A percentile compares a stretch with the other conserved stretches of the same genome.
These are phyloP conservation scores for Withania somnifera DNA, from an alignment of 305 asterid genomes.

Conservation along the genomic window DNA sequence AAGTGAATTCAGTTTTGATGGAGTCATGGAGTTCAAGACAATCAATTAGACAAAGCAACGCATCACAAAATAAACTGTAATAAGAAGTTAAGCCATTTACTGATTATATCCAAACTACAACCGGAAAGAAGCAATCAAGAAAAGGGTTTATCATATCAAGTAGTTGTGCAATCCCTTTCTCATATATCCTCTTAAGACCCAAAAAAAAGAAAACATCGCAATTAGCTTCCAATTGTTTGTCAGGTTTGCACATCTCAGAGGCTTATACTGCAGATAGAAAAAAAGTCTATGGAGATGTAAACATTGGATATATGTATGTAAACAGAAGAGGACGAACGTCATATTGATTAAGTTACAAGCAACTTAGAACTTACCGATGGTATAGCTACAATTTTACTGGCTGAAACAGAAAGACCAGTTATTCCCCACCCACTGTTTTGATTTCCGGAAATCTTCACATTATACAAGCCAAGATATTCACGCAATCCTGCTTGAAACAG, in stretches of 20 bases:
- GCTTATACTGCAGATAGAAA: not conserved
- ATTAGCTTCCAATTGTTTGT: not conserved
- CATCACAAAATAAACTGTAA: not conserved
- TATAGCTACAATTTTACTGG: constrained; percentile 65
- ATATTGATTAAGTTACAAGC: not conserved
- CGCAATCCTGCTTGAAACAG: constrained; percentile 79
- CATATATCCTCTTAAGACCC: not conserved
- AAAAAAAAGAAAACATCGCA: not conserved
- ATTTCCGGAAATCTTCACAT: constrained; percentile 26
- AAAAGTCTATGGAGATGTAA: not conserved
- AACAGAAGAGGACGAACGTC: not conserved
- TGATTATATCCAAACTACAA: not conserved
- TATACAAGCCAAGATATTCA: constrained; percentile 53
- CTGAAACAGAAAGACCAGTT: constrained; percentile 80
- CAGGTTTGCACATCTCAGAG: not conserved
- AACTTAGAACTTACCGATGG: constrained; percentile 58
- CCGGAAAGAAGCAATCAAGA: not conserved
- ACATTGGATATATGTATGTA: not conserved
- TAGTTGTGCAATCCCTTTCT: not conserved
- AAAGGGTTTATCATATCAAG: not conserved
- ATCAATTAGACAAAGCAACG: not conserved
- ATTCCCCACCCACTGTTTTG: constrained; percentile 65
- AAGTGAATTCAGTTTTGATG: not conserved
- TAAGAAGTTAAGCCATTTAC: not conserved
- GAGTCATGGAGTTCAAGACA: not conserved